Evolutionary conservation across 2,329 filamentous ascomycete genomes (phyloP), one percentile per base, ranked within the genome.

Genomic region (Mycosphaerella arachidis): DNA sequence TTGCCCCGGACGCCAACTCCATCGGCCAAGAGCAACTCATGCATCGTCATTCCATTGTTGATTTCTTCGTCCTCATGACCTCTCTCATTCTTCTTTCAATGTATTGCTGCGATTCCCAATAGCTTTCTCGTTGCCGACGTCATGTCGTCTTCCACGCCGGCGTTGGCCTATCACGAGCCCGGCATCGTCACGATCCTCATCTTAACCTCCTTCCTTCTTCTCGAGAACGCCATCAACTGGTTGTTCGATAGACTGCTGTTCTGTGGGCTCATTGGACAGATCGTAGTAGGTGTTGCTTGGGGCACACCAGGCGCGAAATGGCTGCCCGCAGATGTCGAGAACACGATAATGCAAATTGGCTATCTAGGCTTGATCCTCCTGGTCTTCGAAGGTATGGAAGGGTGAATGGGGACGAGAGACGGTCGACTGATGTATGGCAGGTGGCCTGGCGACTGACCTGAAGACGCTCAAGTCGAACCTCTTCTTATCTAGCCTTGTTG

Each of bases 301-400:
- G 89, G 89, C 8, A 81, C 81, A 0, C 88, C 89, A 0, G 87
- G 86, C 1, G 82, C 78, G 3, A 79, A 83, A 70, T 86, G 82
- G 81, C 79, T 92, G 0, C 76, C 78, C 0, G 20, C 58, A 0
- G 75, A 80, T 4, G 73, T 78, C 1, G 80, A 92, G 72, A 68
- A 80, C 18, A 77, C 79, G 0, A 77, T 89, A 30, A 81, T 87
- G 24, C 81, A 88, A 60, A 71, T 92, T 1, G 89, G 89, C 0
- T 92, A 92, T 68, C 73, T 92, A 0, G 89, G 89, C 0, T 71
- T 92, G n/a, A 81, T 92, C 6, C 74, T 90, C 29, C 74, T 92
- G 1, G 87, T 92, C 0, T 91, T 85, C 70, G 86, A 91, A 77
- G 87, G 85, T 81, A 63, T 8, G 61, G 46, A 50, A 50, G 10